phyloP scores from a whole-genome alignment of 2,329 filamentous ascomycete genomes.

The Blumeria graminis region DNA sequence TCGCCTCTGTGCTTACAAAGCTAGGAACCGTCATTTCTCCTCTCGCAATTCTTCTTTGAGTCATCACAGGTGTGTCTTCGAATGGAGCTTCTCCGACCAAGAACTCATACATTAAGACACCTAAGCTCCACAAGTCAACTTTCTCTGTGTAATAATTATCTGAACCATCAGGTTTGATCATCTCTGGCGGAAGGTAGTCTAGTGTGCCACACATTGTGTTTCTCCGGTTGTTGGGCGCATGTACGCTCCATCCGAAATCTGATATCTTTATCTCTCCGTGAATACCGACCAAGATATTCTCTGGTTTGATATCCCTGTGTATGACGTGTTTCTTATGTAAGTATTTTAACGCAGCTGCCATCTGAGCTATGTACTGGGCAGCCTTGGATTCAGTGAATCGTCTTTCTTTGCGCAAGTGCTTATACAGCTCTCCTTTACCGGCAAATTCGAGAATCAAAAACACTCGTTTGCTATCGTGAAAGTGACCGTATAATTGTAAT shows the following conservation, averaged over 20 bases:
- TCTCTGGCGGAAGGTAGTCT: conserved; percentile 94
- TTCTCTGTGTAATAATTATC: conserved; percentile 89
- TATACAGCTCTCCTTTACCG: conserved; percentile 48
- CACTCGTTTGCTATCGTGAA: conserved; percentile 49
- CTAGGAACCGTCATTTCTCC: conserved; percentile 82
- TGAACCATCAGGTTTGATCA: conserved; percentile 60
- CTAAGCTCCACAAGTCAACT: conserved; percentile 88
- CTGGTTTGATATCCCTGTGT: conserved; percentile 90
- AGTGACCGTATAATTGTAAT: conserved; percentile 44
- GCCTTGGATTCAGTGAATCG: conserved; percentile 49
- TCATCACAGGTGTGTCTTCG: conserved; percentile 88
- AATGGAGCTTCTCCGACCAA: conserved; percentile 90
- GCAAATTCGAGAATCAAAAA: conserved; percentile 53
- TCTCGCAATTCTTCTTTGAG: conserved; percentile 64
- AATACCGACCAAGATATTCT: conserved; percentile 88
- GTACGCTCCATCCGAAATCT: conserved; percentile 95
- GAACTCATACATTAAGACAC: conserved; percentile 90
- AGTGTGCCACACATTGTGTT: conserved; percentile 94
- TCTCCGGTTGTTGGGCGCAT: conserved; percentile 80
- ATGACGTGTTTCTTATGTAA: conserved; percentile 94
- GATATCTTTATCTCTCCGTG: conserved; percentile 97
- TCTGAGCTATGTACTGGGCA: conserved; percentile 49
- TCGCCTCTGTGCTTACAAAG: conserved; percentile 76
- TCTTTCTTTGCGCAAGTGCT: conserved; percentile 43
- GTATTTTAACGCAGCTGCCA: conserved; percentile 68